Evolutionary conservation across 2,329 filamentous ascomycete genomes (phyloP).

Genomic region (Arthroderma sp.): DNA sequence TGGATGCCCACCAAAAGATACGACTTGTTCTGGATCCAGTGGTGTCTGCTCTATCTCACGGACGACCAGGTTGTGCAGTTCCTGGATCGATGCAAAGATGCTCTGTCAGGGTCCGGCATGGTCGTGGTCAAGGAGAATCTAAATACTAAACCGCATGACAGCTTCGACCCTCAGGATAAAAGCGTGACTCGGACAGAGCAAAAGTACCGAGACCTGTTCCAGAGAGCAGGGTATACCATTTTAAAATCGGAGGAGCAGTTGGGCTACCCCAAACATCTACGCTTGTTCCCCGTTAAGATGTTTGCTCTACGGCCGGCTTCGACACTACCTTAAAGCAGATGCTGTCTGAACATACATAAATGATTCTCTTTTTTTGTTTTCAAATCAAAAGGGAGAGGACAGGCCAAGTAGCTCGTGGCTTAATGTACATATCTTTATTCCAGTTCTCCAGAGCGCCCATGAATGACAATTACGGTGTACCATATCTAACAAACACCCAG

Average conservation of each 20-base stretch:
- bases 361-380: not conserved
- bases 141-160: constrained; percentile 45
- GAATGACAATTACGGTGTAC: too few species aligned
- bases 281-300: constrained; percentile 60
- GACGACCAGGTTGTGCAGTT: constrained; percentile 60
- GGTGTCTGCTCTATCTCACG: constrained; percentile 74
- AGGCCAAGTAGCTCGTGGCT: not conserved
- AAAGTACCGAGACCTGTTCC: constrained; percentile 60
- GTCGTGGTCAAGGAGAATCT: constrained; percentile 77
- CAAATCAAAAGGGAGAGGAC: not conserved
- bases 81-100: constrained; percentile 47
- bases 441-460: not conserved
- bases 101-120: constrained; percentile 34
- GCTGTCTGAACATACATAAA: not conserved
- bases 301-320: constrained; percentile 52
- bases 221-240: constrained; percentile 55
- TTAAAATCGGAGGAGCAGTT: constrained; percentile 59
- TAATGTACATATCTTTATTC: not conserved
- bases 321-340: not conserved
- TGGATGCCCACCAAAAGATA: constrained; percentile 53
- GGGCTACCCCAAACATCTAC: constrained; percentile 51
- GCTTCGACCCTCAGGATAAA: constrained; percentile 64
- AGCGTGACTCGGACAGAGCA: constrained; percentile 64
- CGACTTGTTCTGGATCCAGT: constrained; percentile 79
- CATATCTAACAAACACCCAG: not conserved